Evolutionary conservation across 495 filamentous ascomycete genomes (phyloP).

Genomic region (Schizothecium vesticola): DNA sequence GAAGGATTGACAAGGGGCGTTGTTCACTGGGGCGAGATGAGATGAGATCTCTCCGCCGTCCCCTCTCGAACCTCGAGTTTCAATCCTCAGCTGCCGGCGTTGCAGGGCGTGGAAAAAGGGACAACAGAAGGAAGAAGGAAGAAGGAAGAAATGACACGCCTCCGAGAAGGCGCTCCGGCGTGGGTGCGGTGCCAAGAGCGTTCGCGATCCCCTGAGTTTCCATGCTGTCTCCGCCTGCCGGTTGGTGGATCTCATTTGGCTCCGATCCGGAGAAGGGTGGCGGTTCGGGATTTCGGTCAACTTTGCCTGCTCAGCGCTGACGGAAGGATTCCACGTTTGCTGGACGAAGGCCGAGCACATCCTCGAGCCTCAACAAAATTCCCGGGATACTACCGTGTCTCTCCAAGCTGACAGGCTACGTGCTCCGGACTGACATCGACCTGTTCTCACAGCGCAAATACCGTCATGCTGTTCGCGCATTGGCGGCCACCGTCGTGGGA

Average conservation of each 20-base stretch:
- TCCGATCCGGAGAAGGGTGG: constrained; percentile 1
- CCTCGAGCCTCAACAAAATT: background rate
- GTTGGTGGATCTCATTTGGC: constrained; percentile 1
- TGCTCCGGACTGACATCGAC: background rate
- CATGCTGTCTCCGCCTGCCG: background rate
- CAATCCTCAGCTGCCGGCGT: background rate
- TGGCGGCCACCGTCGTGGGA: background rate
- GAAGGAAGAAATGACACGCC: background rate
- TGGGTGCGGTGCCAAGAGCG: background rate
- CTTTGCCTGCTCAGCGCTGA: background rate
- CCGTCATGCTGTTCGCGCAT: background rate
- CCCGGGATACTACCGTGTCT: background rate
- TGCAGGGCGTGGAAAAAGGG: background rate
- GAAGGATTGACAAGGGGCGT: constrained; percentile 2
- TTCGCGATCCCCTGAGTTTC: constrained; percentile 1
- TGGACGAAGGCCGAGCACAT: background rate
- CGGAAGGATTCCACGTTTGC: background rate
- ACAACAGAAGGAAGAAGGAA: background rate
- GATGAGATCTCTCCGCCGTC: constrained; percentile 9
- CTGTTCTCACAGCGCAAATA: background rate
- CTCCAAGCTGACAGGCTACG: background rate
- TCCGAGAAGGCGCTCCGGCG: background rate
- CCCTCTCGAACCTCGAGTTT: background rate
- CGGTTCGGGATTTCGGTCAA: background rate
- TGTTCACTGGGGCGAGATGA: constrained; percentile 7